These are phyloP conservation scores for Fusarium hainanense DNA, from an alignment of 2,329 filamentous ascomycete genomes.

Conservation along the genomic window DNA sequence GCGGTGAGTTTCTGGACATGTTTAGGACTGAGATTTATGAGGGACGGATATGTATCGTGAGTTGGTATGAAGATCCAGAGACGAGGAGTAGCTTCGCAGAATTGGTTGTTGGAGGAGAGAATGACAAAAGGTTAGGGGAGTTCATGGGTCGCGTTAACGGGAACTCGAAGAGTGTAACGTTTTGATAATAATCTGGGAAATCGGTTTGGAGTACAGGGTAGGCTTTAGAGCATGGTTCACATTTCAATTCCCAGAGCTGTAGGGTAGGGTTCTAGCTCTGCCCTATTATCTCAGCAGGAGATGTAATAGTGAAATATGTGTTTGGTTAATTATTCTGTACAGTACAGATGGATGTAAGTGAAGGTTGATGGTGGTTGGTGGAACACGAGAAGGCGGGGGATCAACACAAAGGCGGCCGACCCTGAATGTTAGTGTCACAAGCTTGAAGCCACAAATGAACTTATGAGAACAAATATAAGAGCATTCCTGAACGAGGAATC, in stretches of 20 bases:
- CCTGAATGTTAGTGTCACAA: constrained; percentile 21
- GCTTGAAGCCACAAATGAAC: constrained; percentile 8
- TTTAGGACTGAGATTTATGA: constrained; percentile 43
- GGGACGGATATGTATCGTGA: constrained; percentile 47
- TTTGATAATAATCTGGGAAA: constrained; percentile 33
- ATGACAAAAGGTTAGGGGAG: constrained; percentile 35
- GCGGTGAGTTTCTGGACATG: constrained; percentile 43
- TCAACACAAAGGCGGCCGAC: constrained; percentile 29
- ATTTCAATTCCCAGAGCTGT: not conserved
- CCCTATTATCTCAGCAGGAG: not conserved
- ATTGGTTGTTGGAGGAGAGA: constrained; percentile 47
- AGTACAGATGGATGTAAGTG: not conserved
- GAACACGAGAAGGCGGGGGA: constrained; percentile 17
- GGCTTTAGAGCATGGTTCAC: too few relatives aligned
- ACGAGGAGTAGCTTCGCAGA: constrained; percentile 45
- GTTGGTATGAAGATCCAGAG: constrained; percentile 50
- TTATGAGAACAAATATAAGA: not conserved
- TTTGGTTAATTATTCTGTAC: not conserved
- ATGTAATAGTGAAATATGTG: not conserved
- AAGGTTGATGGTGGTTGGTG: constrained; percentile 12
- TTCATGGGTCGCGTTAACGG: constrained; percentile 44
- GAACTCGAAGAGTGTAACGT: constrained; percentile 46
- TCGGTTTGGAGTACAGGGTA: not conserved
- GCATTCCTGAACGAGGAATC: not conserved
- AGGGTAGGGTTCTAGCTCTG: not conserved